Percentiles rank a stretch among this genome's conserved stretches.
Conservation (phyloP, 768 basidiomycete species). For the Suillus paluster region DNA sequence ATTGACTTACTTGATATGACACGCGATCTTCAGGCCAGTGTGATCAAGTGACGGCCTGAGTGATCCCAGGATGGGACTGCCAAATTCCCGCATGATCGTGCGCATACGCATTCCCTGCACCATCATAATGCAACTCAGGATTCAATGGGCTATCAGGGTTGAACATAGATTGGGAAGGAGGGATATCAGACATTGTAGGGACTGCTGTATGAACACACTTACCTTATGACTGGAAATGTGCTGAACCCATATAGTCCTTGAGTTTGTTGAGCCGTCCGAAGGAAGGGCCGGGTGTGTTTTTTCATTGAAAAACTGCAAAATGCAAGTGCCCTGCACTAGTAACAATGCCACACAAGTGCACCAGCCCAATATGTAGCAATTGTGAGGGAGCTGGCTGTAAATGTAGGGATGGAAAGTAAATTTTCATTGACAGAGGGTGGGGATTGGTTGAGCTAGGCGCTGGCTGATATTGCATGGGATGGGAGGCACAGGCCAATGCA, state of each 20-base stretch:
- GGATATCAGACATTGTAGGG: background rate
- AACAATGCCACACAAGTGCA: too few relatives aligned
- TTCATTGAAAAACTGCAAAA: too few relatives aligned
- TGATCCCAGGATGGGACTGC: background rate
- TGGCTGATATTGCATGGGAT: too few relatives aligned
- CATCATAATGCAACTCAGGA: background rate
- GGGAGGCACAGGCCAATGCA: too few relatives aligned
- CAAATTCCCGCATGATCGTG: background rate
- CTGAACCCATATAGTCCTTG: background rate
- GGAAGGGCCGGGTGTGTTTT: background rate
- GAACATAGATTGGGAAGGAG: background rate
- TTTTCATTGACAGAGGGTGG: too few relatives aligned
- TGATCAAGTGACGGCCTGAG: background rate
- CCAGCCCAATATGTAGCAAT: too few relatives aligned
- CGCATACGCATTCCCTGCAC: background rate
- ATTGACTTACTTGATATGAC: background rate
- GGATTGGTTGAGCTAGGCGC: too few relatives aligned
- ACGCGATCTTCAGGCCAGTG: background rate
- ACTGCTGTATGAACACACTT: background rate
- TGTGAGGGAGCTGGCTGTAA: too few relatives aligned
- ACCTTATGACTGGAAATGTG: background rate
- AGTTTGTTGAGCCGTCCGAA: background rate
- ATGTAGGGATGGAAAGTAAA: too few relatives aligned
- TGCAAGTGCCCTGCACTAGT: too few relatives aligned
- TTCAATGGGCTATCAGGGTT: background rate